Base-by-base conservation (phyloP, 257 asterid genomes). In the Jacaranda copaia region DNA sequence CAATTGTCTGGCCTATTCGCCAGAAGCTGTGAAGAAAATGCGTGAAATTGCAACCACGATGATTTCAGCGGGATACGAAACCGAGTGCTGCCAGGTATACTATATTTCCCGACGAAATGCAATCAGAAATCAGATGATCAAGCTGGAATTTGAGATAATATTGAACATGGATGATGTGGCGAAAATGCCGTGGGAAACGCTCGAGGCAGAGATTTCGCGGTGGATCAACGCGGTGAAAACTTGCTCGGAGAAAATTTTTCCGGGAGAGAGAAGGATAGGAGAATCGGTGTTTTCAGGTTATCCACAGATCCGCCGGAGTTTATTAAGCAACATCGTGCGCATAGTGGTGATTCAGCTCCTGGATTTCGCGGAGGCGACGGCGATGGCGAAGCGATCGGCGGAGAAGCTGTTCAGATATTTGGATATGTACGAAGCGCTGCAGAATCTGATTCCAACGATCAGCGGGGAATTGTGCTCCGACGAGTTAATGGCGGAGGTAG, bases 401-500 rank as follows among this genome's bases (percentile, higher is more conserved):
- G 98, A 94, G 83, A 94, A 94, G 74, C 91, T 92, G 1, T 94
- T 94, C 84, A 92, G 85, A 70, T 92, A 84, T 76, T 85, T 94
- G 1, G 97, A 94, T 77, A 85, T 91, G 87, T 85, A 91, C 63
- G 95, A 94, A 53, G 79, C 92, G 0, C 85, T 94, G 13, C 84
- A 84, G 19, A 78, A 77, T 55, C 82, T 94, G n/a, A 81, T 89
- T 53, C 85, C 81, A 5, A 75, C 77, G 0, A 85, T 83, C 76
- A 56, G 38, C 61, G 76, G 65, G n/a, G 87, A 85, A 16, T 84
- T 87, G 1, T 75, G 87, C 71, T 79, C 81, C 42, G 83, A 81
- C 45, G 92, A 88, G 70, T 36, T 90, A 4, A 81, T 15, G 51
- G 62, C 60, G 2, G 97, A 92, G 83, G 87, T 88, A 10, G 60